phyloP scores from a whole-genome alignment of 768 basidiomycete species.

The Agaricus blazei region DNA sequence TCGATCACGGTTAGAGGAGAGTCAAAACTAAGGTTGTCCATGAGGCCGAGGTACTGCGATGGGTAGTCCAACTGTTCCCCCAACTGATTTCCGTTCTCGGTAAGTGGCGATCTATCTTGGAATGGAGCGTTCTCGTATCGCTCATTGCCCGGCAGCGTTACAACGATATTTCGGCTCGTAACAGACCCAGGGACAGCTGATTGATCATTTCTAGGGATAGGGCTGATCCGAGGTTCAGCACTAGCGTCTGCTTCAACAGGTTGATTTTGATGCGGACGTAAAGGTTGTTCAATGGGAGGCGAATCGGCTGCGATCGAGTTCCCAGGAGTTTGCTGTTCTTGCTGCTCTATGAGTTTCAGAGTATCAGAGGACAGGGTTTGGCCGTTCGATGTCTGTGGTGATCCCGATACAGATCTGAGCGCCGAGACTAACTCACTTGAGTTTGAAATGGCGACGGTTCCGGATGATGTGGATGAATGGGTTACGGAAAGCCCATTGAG shows the following conservation, averaged over 20 bases:
- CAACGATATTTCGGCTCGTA: background rate
- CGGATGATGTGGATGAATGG: background rate
- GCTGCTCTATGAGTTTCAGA: background rate
- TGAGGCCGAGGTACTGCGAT: background rate
- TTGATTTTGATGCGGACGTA: background rate
- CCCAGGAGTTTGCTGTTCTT: background rate
- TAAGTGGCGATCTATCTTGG: background rate
- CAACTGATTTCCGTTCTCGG: background rate
- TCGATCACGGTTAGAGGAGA: background rate
- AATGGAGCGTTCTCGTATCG: background rate
- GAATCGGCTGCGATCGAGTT: background rate
- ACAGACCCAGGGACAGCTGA: background rate
- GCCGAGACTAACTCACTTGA: background rate
- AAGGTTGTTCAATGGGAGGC: background rate
- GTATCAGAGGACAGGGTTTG: background rate
- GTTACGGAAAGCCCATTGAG: background rate
- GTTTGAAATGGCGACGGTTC: background rate
- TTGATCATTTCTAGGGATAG: background rate
- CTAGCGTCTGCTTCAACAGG: background rate
- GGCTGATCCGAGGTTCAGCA: background rate
- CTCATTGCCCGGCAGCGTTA: background rate
- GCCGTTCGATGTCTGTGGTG: background rate
- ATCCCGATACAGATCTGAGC: background rate
- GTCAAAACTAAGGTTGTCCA: slow-evolving; percentile 4
- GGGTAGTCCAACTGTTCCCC: background rate